Evolutionary conservation across 2,329 filamentous ascomycete species (phyloP).

Genomic region (Paecilomyces fulvus): DNA sequence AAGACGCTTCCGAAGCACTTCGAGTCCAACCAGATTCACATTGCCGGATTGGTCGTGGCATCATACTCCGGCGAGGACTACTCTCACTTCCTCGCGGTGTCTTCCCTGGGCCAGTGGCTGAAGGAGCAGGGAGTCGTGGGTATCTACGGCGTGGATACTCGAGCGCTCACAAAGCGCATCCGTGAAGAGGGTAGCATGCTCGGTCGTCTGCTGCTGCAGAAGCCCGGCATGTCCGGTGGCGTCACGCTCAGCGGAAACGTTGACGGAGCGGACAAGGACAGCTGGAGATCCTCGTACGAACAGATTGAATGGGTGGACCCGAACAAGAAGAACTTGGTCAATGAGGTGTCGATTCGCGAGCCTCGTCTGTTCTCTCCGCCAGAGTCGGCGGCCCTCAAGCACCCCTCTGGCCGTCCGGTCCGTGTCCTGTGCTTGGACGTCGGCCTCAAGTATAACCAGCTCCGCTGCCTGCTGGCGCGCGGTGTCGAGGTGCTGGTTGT

Average conservation of each 20-base stretch:
- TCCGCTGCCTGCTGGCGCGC: slow-evolving; percentile 81
- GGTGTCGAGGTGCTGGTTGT: slow-evolving; percentile 92
- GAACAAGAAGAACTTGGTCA: slow-evolving; percentile 85
- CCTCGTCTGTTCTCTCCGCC: slow-evolving; percentile 80
- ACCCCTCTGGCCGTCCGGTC: slow-evolving; percentile 78
- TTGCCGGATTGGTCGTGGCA: slow-evolving; percentile 82
- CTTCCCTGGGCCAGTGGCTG: slow-evolving; percentile 87
- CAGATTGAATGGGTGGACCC: slow-evolving; percentile 82
- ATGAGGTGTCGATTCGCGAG: slow-evolving; percentile 81
- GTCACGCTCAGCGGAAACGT: slow-evolving; percentile 23
- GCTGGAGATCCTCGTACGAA: slow-evolving; percentile 59
- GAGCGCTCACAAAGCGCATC: slow-evolving; percentile 88
- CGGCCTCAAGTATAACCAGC: slow-evolving; percentile 96
- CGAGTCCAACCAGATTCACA: slow-evolving; percentile 85
- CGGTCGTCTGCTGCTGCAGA: slow-evolving; percentile 75
- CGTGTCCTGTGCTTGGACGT: slow-evolving; percentile 92
- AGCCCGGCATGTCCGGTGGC: slow-evolving; percentile 38
- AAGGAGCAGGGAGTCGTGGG: slow-evolving; percentile 93
- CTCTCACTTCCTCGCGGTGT: slow-evolving; percentile 86
- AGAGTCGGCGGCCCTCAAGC: slow-evolving; percentile 62
- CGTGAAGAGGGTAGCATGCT: slow-evolving; percentile 94
- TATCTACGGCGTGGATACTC: slow-evolving; percentile 90
- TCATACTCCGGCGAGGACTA: slow-evolving; percentile 92
- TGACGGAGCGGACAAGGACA: slow-evolving; percentile 22
- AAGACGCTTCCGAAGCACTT: slow-evolving; percentile 85